Evolutionary conservation across 2,329 filamentous ascomycete species (phyloP).

Genomic region (Xylariaceae sp.): DNA sequence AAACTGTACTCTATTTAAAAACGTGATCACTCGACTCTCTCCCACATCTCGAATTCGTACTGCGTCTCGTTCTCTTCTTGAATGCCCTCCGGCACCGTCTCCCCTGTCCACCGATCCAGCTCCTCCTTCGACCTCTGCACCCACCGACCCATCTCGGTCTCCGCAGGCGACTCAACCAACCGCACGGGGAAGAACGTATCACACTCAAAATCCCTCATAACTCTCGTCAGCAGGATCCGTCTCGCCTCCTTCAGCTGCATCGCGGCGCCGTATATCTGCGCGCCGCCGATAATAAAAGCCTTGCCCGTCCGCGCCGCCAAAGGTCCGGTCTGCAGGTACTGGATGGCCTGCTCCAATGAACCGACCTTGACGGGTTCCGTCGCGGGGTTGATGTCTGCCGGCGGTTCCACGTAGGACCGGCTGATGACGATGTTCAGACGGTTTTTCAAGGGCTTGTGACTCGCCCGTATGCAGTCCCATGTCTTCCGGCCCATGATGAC

Average conservation of each 20-base stretch:
- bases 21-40: conserved; percentile 40
- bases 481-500: conserved; percentile 98
- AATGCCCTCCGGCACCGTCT: conserved; percentile 51
- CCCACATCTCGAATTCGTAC: conserved; percentile 74
- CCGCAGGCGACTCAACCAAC: conserved; percentile 38
- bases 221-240: conserved; percentile 64
- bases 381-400: conserved; percentile 18
- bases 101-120: conserved; percentile 60
- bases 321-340: conserved; percentile 37
- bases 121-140: conserved; percentile 44
- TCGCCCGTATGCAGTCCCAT: conserved; percentile 80
- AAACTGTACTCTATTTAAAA: conserved; percentile 1
- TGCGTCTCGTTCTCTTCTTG: conserved; percentile 58
- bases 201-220: conserved; percentile 66
- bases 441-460: conserved; percentile 72
- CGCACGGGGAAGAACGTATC: conserved; percentile 68
- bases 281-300: conserved; percentile 86
- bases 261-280: conserved; percentile 73
- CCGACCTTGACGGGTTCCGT: conserved; percentile 52
- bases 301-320: conserved; percentile 40
- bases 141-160: conserved; percentile 42
- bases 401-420: conserved; percentile 38
- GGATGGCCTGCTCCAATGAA: conserved; percentile 55
- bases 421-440: conserved; percentile 80
- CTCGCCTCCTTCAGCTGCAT: conserved; percentile 53